phyloP scores from a whole-genome alignment of 192 early-diverging fungal species.

The Linnemannia hyalina region DNA sequence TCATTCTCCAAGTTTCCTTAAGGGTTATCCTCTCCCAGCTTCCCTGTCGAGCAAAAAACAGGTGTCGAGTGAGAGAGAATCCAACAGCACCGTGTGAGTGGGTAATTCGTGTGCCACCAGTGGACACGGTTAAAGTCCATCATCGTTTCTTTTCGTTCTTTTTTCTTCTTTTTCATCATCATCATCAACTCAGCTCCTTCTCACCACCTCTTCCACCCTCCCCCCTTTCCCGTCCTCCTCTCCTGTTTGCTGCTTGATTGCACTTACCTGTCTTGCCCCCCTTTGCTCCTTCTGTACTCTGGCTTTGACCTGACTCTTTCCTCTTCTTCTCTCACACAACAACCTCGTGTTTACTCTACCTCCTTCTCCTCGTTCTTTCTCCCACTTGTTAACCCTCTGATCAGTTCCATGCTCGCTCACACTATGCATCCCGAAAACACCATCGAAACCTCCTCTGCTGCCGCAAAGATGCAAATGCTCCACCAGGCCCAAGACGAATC shows the following conservation, averaged over 20 bases:
- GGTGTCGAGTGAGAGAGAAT: not conserved
- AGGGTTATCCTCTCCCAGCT: not conserved
- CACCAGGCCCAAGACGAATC: conserved; percentile 52
- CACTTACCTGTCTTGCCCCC: conserved; percentile 27
- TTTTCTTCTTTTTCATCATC: conserved; percentile 6
- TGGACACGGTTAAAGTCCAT: not conserved
- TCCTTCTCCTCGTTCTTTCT: not conserved
- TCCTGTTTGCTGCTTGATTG: conserved; percentile 35
- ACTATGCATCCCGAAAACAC: conserved; percentile 42
- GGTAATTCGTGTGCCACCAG: not conserved
- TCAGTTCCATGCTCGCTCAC: conserved; percentile 21
- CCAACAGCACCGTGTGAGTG: not conserved
- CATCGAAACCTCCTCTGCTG: conserved; percentile 30
- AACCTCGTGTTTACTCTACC: not conserved
- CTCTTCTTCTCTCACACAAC: not conserved
- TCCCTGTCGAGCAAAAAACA: not conserved
- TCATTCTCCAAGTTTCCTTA: not conserved
- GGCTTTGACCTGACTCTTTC: conserved; percentile 37
- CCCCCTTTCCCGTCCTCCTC: not conserved
- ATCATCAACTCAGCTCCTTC: conserved; percentile 10
- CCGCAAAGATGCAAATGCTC: conserved; percentile 45
- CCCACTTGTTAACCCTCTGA: not conserved
- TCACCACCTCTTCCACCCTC: not conserved
- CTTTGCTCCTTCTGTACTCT: conserved; percentile 39
- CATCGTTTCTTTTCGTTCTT: conserved; percentile 12